Evolutionary conservation across 2,329 filamentous ascomycete genomes (phyloP).

Genomic region (Aureobasidium melanogenum): DNA sequence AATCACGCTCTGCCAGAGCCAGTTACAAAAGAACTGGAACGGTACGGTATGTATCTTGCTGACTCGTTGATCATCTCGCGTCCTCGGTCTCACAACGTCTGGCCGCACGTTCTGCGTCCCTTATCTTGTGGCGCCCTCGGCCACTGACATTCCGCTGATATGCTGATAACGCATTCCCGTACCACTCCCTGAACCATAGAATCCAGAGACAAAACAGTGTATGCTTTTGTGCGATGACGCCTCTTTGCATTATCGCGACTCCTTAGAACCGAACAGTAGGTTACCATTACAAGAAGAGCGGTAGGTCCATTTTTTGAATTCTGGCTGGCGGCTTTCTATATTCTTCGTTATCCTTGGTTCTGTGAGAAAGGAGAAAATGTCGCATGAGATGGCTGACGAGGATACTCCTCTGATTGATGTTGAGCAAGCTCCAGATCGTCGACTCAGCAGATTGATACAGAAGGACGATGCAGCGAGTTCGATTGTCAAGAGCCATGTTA

Average conservation of each 20-base stretch:
- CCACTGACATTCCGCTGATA: background rate
- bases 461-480: constrained; percentile 36
- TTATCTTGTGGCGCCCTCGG: constrained; percentile 2
- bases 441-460: constrained; percentile 26
- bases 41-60: background rate
- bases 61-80: background rate
- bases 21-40: background rate
- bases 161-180: background rate
- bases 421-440: constrained; percentile 15
- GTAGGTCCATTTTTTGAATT: background rate
- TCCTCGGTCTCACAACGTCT: background rate
- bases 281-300: background rate
- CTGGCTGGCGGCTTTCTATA: background rate
- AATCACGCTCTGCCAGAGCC: background rate
- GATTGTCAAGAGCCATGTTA: constrained; percentile 32
- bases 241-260: background rate
- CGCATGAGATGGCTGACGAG: background rate
- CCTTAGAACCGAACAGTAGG: background rate
- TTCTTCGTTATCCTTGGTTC: too few relatives aligned
- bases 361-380: background rate
- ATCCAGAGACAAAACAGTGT: background rate
- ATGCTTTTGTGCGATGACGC: background rate
- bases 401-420: constrained; percentile 3
- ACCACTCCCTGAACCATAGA: background rate
- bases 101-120: background rate